A percentile compares a stretch with the other conserved stretches of the same genome.
Conservation (phyloP, 2,329 filamentous ascomycete genomes). For the Fusarium austroafricanum region DNA sequence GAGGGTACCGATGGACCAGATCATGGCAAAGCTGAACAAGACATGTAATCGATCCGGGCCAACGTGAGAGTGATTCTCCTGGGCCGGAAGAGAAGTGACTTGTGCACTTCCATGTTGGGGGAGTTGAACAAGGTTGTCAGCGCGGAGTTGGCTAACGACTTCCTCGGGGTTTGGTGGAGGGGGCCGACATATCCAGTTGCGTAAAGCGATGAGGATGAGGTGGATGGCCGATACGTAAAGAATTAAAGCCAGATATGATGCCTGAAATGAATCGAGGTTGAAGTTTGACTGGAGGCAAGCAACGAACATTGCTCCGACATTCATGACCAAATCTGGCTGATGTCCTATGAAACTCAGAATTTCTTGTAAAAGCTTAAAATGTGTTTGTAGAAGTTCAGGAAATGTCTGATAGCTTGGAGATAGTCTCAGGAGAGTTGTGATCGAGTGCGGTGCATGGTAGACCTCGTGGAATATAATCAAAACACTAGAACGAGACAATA, state of each 20-base stretch:
- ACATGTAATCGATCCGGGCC: background rate
- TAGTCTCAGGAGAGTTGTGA: background rate
- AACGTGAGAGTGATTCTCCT: background rate
- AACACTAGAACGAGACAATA: background rate
- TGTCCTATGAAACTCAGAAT: background rate
- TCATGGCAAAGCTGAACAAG: background rate
- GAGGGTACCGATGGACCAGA: background rate
- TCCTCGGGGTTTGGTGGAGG: background rate
- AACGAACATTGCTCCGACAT: too few species aligned
- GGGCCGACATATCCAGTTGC: constrained; percentile 3
- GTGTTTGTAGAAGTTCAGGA: background rate
- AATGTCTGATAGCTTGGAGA: background rate
- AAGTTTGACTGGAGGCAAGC: background rate
- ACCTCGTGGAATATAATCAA: background rate
- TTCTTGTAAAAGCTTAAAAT: background rate
- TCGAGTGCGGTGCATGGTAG: background rate
- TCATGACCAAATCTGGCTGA: background rate
- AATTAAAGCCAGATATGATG: background rate
- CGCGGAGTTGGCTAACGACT: background rate
- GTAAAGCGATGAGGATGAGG: background rate
- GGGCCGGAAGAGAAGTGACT: background rate
- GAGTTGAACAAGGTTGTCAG: background rate
- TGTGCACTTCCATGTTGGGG: background rate
- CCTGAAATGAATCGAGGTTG: background rate
- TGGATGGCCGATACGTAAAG: background rate